phyloP scores from a whole-genome alignment of 192 early-diverging fungal species.

The Rhizophagus sp. region DNA sequence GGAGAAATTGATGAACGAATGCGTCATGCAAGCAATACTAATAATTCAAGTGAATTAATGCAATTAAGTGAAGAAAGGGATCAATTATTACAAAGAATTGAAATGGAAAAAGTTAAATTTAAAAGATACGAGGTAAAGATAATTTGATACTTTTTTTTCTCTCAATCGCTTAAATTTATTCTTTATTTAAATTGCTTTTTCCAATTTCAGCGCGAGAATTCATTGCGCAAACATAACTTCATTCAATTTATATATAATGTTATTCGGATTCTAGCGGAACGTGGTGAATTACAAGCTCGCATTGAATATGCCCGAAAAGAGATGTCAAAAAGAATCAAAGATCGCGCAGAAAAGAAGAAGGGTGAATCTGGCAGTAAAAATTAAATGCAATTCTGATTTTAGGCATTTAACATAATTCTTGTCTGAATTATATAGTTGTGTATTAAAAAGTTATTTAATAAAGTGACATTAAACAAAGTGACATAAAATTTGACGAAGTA shows the following conservation, averaged over 20 bases:
- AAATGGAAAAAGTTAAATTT: conserved; percentile 63
- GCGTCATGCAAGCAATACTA: conserved; percentile 42
- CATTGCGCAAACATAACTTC: conserved; percentile 74
- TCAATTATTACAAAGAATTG: conserved; percentile 51
- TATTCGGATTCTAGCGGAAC: conserved; percentile 30
- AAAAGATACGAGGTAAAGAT: conserved; percentile 50
- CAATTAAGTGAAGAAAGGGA: conserved; percentile 56
- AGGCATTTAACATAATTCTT: no score
- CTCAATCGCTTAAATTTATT: neutral
- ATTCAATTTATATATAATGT: conserved; percentile 74
- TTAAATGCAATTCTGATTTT: no score
- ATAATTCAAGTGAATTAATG: conserved; percentile 36
- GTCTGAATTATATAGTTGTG: no score
- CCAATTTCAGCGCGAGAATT: conserved; percentile 60
- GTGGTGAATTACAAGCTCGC: neutral
- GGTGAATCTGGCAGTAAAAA: no score
- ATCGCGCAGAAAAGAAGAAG: conserved; percentile 5
- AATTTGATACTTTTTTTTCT: neutral
- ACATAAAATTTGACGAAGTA: no score
- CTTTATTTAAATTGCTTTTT: neutral
- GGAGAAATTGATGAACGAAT: conserved; percentile 50
- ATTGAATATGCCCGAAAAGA: conserved; percentile 17
- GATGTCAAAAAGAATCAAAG: neutral
- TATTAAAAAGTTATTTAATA: no score
- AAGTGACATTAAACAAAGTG: no score